A percentile compares a stretch with the other conserved stretches of the same genome.
Conservation (phyloP, 441 rosid species). For the Pelargonium fulgidum region DNA sequence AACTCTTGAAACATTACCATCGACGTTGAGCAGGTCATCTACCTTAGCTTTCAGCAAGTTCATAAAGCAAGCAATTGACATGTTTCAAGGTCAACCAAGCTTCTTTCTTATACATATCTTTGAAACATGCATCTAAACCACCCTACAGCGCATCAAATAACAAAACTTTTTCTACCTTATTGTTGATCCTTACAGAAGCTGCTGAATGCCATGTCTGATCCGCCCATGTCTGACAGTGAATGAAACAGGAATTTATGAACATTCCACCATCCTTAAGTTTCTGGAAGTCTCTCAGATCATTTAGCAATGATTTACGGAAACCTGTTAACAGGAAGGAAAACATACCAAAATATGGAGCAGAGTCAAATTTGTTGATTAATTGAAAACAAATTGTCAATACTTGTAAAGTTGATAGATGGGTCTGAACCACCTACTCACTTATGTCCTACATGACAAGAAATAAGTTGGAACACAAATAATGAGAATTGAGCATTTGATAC, state of each 20-base stretch:
- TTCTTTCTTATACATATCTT: background rate
- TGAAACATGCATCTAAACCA: slow-evolving; percentile 12
- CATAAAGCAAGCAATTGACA: background rate
- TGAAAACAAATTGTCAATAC: background rate
- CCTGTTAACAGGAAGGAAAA: slow-evolving; percentile 30
- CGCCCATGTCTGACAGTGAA: slow-evolving; percentile 66
- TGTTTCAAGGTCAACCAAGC: slow-evolving; percentile 3
- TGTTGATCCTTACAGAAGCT: slow-evolving; percentile 54
- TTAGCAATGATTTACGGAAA: slow-evolving; percentile 61
- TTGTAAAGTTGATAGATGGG: background rate
- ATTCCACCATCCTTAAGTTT: slow-evolving; percentile 43
- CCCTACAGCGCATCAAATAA: background rate
- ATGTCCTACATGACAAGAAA: background rate
- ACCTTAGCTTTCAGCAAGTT: background rate
- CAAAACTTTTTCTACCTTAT: slow-evolving; percentile 38
- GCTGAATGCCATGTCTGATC: slow-evolving; percentile 68
- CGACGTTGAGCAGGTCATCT: background rate
- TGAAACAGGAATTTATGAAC: slow-evolving; percentile 79
- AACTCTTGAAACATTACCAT: background rate
- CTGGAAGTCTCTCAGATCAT: slow-evolving; percentile 42
- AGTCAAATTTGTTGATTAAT: background rate
- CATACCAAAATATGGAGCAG: slow-evolving; percentile 10
- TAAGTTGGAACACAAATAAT: background rate
- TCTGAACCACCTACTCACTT: background rate
- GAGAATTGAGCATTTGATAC: too few relatives aligned